A percentile compares a stretch with the other conserved stretches of the same genome.
phyloP scores from a whole-genome alignment of 495 filamentous ascomycete species.

The Daldinia grandis region DNA sequence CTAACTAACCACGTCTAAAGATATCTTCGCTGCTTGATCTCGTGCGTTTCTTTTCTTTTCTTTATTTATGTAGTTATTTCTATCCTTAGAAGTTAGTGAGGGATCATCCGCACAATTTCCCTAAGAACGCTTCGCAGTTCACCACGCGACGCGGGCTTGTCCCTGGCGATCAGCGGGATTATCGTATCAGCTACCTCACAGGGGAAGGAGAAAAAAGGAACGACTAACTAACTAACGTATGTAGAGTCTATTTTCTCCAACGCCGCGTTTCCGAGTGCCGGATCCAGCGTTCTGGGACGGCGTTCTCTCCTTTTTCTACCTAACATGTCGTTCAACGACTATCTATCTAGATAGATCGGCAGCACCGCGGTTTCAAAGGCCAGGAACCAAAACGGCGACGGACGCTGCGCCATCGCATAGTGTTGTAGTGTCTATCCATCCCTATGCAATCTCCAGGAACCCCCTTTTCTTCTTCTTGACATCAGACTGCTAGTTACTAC shows the following conservation, averaged over 20 bases:
- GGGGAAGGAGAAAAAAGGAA: slow-evolving; percentile 29
- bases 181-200: slow-evolving; percentile 38
- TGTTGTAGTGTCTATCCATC: neutral
- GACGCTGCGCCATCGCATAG: neutral
- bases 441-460: slow-evolving; percentile 1
- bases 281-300: slow-evolving; percentile 35
- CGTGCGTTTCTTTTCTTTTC: too few relatives aligned
- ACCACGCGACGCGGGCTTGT: slow-evolving; percentile 34
- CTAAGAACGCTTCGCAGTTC: neutral
- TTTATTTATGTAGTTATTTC: too few relatives aligned
- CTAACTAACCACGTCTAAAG: too few relatives aligned
- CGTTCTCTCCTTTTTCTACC: neutral
- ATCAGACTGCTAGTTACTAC: neutral
- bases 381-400: neutral
- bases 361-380: neutral
- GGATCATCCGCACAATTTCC: too few relatives aligned
- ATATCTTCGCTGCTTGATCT: too few relatives aligned
- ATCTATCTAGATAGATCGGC: slow-evolving; percentile 25
- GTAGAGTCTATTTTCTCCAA: neutral
- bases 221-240: slow-evolving; percentile 1
- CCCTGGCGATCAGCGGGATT: slow-evolving; percentile 35
- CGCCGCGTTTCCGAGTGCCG: slow-evolving; percentile 25
- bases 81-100: too few relatives aligned
- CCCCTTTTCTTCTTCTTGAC: slow-evolving; percentile 1
- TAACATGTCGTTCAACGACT: neutral